Percentiles rank a stretch among this genome's conserved stretches.
These are phyloP conservation scores for Parascedosporium putredinis DNA, from an alignment of 2,329 filamentous ascomycete species.

Conservation along the genomic window DNA sequence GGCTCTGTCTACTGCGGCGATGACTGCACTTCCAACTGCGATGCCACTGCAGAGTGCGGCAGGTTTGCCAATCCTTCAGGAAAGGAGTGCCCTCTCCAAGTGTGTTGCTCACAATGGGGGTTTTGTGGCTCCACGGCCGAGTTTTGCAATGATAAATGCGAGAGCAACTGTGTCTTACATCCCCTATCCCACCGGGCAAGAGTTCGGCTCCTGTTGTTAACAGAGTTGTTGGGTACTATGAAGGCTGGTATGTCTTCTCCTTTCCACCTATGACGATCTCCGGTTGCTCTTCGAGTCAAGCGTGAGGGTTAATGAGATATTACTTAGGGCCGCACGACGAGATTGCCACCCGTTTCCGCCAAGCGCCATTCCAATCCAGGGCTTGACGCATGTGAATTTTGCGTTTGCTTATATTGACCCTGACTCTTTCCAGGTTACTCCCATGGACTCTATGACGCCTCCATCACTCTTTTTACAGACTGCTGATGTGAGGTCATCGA, in stretches of 20 bases:
- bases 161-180: conserved; percentile 13
- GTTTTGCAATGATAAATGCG: conserved; percentile 15
- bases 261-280: background rate
- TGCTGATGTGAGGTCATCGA: conserved; percentile 11
- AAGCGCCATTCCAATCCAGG: conserved; percentile 7
- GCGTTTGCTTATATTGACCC: conserved; percentile 17
- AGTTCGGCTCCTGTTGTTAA: background rate
- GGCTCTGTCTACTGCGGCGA: conserved; percentile 10
- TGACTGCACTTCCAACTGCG: conserved; percentile 9
- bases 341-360: background rate
- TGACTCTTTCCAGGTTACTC: conserved; percentile 13
- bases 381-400: conserved; percentile 16
- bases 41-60: conserved; percentile 11
- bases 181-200: background rate
- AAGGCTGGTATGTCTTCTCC: conserved; percentile 10
- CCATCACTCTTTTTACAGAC: conserved; percentile 13
- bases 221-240: conserved; percentile 14
- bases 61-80: conserved; percentile 5
- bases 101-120: conserved; percentile 9
- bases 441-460: conserved; percentile 14
- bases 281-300: no score
- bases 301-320: conserved; percentile 7
- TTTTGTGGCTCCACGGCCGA: conserved; percentile 12
- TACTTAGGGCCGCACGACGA: conserved; percentile 7
- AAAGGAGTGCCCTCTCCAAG: background rate